These are phyloP conservation scores for Eustoma russellianum DNA, from an alignment of 257 asterid species.

Conservation along the genomic window DNA sequence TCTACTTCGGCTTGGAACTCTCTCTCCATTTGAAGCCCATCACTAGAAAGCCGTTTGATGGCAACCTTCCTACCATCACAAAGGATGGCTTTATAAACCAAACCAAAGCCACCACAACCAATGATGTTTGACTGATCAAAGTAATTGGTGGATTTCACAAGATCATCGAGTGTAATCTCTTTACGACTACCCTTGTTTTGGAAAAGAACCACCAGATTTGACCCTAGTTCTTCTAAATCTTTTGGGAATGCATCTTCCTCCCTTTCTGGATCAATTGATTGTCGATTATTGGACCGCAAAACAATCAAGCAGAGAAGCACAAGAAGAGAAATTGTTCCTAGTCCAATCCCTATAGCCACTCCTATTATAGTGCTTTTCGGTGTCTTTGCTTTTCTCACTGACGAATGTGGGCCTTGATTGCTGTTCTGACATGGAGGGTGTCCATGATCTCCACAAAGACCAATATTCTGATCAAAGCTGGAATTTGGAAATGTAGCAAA, in stretches of 20 bases:
- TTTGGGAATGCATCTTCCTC: conserved; percentile 20
- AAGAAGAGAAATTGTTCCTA: conserved; percentile 36
- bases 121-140: conserved; percentile 71
- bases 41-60: conserved; percentile 71
- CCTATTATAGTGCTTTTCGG: conserved; percentile 27
- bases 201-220: conserved; percentile 48
- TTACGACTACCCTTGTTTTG: conserved; percentile 33
- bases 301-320: conserved; percentile 30
- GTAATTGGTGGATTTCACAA: conserved; percentile 44
- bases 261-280: conserved; percentile 29
- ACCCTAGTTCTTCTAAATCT: conserved; percentile 36
- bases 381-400: conserved; percentile 17
- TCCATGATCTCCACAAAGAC: conserved; percentile 52
- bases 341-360: conserved; percentile 47
- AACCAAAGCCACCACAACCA: conserved; percentile 86
- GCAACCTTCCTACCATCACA: conserved; percentile 64
- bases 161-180: conserved; percentile 51
- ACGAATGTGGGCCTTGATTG: conserved; percentile 10
- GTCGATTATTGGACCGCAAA: conserved; percentile 23
- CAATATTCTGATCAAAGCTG: conserved; percentile 60
- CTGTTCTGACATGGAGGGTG: conserved; percentile 20
- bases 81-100: conserved; percentile 65
- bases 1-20: conserved; percentile 81
- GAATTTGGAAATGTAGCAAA: conserved; percentile 45
- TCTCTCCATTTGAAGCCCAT: conserved; percentile 56